A percentile compares a stretch with the other conserved stretches of the same genome.
Conservation (phyloP, 2,329 filamentous ascomycete genomes). For the Meredithiella fracta region DNA sequence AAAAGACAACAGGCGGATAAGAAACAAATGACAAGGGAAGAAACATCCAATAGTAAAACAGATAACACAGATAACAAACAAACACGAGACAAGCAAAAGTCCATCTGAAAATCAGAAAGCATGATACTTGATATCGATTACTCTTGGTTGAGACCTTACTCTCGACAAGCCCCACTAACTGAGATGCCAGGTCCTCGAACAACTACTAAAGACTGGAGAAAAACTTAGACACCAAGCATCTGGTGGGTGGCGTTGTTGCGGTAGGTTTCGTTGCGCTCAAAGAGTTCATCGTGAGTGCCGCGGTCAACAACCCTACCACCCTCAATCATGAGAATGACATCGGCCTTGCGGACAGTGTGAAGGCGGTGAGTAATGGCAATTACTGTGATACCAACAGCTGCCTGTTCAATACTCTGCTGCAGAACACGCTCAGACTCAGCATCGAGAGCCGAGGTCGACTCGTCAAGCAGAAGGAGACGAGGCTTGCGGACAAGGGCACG, state of each 20-base stretch:
- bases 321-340: slow-evolving; percentile 42
- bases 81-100: not conserved
- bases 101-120: not conserved
- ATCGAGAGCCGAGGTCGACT: slow-evolving; percentile 66
- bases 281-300: slow-evolving; percentile 37
- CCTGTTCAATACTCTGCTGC: slow-evolving; percentile 47
- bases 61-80: not conserved
- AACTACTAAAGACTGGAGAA: not conserved
- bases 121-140: not conserved
- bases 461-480: slow-evolving; percentile 59
- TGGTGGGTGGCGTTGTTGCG: slow-evolving; percentile 36
- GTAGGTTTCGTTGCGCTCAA: slow-evolving; percentile 36
- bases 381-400: slow-evolving; percentile 36
- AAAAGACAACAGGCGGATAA: not conserved
- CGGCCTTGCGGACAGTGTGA: slow-evolving; percentile 39
- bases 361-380: slow-evolving; percentile 42
- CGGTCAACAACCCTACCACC: slow-evolving; percentile 34
- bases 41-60: not conserved
- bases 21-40: not conserved
- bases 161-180: not conserved
- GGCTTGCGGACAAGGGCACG: slow-evolving; percentile 58
- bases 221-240: slow-evolving; percentile 22
- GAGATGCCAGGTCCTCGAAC: not conserved
- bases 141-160: not conserved
- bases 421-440: slow-evolving; percentile 50